Conservation (phyloP, 495 filamentous ascomycete species). For the Copromyces sp. region DNA sequence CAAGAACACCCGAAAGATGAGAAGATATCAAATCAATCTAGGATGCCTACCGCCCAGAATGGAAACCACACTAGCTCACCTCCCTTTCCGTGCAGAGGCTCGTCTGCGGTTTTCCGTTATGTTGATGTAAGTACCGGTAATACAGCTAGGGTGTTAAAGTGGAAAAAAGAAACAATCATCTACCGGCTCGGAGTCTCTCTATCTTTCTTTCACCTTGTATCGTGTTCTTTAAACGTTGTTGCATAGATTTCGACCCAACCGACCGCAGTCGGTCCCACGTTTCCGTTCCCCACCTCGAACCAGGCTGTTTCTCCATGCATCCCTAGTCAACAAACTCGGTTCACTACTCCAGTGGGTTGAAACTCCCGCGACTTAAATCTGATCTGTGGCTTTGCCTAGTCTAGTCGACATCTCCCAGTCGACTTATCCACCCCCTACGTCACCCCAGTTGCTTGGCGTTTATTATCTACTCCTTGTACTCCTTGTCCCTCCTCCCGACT, state of each 20-base stretch:
- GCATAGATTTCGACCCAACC: constrained; percentile 3
- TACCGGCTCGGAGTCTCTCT: neutral
- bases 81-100: constrained; percentile 17
- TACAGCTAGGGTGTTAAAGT: neutral
- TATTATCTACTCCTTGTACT: neutral
- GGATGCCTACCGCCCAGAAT: constrained; percentile 19
- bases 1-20: constrained; percentile 12
- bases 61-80: constrained; percentile 12
- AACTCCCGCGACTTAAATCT: constrained; percentile 8
- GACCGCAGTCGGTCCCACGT: constrained; percentile 6
- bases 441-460: constrained; percentile 6
- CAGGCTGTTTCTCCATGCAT: constrained; percentile 7
- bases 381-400: constrained; percentile 2
- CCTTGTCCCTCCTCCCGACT: neutral
- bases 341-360: constrained; percentile 2
- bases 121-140: neutral
- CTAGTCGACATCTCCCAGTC: neutral
- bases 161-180: neutral
- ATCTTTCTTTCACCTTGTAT: neutral
- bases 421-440: constrained; percentile 4
- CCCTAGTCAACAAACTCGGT: neutral
- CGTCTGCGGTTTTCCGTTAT: constrained; percentile 19
- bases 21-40: constrained; percentile 10
- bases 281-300: constrained; percentile 4
- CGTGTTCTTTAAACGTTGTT: neutral